Evolutionary conservation across 108 stramenopile species (phyloP), one percentile per base, ranked within the genome.

Genomic region (Craspedostauros australis): DNA sequence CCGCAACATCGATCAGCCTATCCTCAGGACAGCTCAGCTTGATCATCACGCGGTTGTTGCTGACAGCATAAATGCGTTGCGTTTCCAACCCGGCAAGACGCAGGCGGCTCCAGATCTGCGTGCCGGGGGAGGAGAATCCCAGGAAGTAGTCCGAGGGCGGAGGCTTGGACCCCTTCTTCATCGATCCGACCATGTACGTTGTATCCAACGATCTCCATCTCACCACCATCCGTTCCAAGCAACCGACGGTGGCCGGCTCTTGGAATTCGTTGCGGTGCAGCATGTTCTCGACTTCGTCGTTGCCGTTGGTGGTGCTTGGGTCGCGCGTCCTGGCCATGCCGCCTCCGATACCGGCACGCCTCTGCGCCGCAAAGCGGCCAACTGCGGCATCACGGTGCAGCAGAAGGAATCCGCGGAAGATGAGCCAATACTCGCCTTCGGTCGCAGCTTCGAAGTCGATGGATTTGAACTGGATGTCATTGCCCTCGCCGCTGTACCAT

Each of bases 21-120:
- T 94, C 86, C 14, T 69, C 69, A 12, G 92, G 92, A 42, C 92
- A 94, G 27, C 86, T 74, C 8, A 94, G 65, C 62, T 95, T 95
- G 16, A 95, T 72, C 85, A 95, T 85, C 5, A 95, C 91, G 21
- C 77, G 60, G 27, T 59, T 59, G 8, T 79, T 80, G 50, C 93
- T 88, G 44, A 88, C 54, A 7, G 62, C 39, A 57, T 76, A 83
- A 6, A 92, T 52, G 15, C 86, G 79, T 48, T 86, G 79, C 5
- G 89, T 91, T 69, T 95, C 89, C 3, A 95, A 68, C 36, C 91
- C 91, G 15, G 94, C 91, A 46, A 79, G 72, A 15, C 91, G 72
- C 29, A 95, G 73, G 2, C 94, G 76, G 25, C 86, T 76, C 94
- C 94, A 95, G 62, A 95, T 93, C 62, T 85, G 59, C 7, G 93